Percentiles rank a stretch among this genome's conserved stretches.
Conservation (phyloP, 2,329 filamentous ascomycete genomes). For the Harringtonia lauricola region DNA sequence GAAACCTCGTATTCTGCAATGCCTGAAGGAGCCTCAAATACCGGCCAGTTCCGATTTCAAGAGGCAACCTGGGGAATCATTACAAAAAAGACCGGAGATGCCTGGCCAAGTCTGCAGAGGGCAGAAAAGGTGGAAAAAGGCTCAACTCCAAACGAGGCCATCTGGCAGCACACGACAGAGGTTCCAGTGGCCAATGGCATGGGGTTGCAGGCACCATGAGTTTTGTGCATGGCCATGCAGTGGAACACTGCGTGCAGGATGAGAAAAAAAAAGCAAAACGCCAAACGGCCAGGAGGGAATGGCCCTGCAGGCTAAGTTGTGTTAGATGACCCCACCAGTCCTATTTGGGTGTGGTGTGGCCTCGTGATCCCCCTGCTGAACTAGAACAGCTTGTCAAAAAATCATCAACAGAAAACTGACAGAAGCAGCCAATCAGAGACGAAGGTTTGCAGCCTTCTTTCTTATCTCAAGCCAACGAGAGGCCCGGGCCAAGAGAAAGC, state of each 20-base stretch:
- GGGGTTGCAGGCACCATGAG: slow-evolving; percentile 1
- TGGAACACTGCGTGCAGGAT: slow-evolving; percentile 1
- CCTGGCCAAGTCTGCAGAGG: neutral
- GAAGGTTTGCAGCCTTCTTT: slow-evolving; percentile 12
- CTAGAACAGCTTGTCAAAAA: slow-evolving; percentile 17
- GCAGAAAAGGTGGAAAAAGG: neutral
- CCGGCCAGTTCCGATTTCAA: too few species aligned
- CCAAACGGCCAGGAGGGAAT: too few species aligned
- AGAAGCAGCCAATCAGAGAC: slow-evolving; percentile 24
- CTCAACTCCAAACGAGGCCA: too few species aligned
- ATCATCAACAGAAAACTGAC: slow-evolving; percentile 29
- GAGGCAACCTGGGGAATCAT: neutral
- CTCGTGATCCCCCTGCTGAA: slow-evolving; percentile 5
- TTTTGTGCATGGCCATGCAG: slow-evolving; percentile 4
- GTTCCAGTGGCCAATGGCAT: slow-evolving; percentile 7
- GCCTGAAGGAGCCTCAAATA: too few species aligned
- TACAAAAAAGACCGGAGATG: neutral
- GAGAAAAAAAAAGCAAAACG: too few species aligned
- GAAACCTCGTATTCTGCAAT: too few species aligned
- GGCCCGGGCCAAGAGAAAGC: neutral
- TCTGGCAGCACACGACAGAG: too few species aligned
- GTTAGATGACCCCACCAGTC: too few species aligned
- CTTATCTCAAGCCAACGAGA: slow-evolving; percentile 34
- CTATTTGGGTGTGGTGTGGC: neutral
- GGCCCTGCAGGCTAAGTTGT: too few species aligned